A percentile compares a stretch with the other conserved stretches of the same genome.
phyloP scores from a whole-genome alignment of 495 filamentous ascomycete species.

The Friedmanniomyces simplex region DNA sequence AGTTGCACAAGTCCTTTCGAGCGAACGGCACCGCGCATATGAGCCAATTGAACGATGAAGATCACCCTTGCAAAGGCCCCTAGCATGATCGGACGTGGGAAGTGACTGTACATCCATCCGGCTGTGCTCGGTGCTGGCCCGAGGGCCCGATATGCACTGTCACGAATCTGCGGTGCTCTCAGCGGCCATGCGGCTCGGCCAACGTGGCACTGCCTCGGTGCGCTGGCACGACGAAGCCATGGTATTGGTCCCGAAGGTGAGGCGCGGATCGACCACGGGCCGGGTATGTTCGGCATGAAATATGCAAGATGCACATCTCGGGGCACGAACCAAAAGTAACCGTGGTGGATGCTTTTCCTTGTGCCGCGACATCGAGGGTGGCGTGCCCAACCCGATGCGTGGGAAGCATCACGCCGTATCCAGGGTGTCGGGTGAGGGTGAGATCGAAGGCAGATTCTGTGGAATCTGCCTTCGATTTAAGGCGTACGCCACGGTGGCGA shows the following conservation, averaged over 20 bases:
- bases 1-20: too few species aligned
- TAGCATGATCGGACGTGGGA: too few species aligned
- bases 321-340: not conserved
- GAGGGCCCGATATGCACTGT: too few species aligned
- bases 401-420: not conserved
- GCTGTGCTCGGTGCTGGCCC: too few species aligned
- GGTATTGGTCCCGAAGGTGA: too few species aligned
- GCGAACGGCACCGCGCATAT: too few species aligned
- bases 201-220: not conserved
- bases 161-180: too few species aligned
- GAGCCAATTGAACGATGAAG: too few species aligned
- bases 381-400: not conserved
- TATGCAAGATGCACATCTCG: not conserved
- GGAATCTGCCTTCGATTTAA: too few species aligned
- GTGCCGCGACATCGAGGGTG: not conserved
- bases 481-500: not conserved
- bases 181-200: not conserved
- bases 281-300: not conserved
- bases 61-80: too few species aligned
- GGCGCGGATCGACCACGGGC: not conserved
- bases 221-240: not conserved
- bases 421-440: not conserved
- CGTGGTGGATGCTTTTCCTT: not conserved
- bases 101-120: too few species aligned
- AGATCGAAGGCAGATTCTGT: too few species aligned